Evolutionary conservation across 306 rosid genomes (phyloP).

Genomic region (Calophaca sinica): DNA sequence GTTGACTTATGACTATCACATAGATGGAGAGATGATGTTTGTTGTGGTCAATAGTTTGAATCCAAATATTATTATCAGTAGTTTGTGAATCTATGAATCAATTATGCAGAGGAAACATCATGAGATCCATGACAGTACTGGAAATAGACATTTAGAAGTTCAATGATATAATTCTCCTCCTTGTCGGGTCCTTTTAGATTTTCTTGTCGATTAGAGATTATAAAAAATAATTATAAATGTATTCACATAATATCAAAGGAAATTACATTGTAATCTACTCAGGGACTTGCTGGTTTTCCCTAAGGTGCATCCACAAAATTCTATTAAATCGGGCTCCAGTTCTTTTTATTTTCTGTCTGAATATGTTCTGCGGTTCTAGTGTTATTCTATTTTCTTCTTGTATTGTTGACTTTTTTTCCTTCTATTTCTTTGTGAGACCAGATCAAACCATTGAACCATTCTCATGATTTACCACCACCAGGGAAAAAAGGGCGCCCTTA

Average conservation of each 20-base stretch:
- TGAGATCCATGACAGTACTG: not conserved
- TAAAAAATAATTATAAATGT: conserved; percentile 3
- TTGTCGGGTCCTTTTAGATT: conserved; percentile 1
- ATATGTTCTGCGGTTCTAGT: conserved; percentile 33
- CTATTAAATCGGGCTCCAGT: not conserved
- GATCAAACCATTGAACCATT: conserved; percentile 91
- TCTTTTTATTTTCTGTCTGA: not conserved
- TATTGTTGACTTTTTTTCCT: conserved; percentile 37
- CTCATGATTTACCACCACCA: conserved; percentile 92
- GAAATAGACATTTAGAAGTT: conserved; percentile 31
- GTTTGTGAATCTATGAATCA: conserved; percentile 30
- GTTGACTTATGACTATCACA: not conserved
- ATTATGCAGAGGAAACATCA: conserved; percentile 30
- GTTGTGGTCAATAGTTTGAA: not conserved
- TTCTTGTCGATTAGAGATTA: not conserved
- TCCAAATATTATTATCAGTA: no score
- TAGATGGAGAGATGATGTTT: not conserved
- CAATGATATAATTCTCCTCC: conserved; percentile 17
- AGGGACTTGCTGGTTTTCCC: conserved; percentile 6
- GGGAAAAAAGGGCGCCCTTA: conserved; percentile 98
- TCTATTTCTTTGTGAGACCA: conserved; percentile 55
- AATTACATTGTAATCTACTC: conserved; percentile 17
- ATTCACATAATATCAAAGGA: conserved; percentile 16
- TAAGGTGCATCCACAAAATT: conserved; percentile 10
- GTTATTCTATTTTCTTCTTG: not conserved